Evolutionary conservation across 495 filamentous ascomycete species (phyloP).

Genomic region (Trichoderma orchidacearum): DNA sequence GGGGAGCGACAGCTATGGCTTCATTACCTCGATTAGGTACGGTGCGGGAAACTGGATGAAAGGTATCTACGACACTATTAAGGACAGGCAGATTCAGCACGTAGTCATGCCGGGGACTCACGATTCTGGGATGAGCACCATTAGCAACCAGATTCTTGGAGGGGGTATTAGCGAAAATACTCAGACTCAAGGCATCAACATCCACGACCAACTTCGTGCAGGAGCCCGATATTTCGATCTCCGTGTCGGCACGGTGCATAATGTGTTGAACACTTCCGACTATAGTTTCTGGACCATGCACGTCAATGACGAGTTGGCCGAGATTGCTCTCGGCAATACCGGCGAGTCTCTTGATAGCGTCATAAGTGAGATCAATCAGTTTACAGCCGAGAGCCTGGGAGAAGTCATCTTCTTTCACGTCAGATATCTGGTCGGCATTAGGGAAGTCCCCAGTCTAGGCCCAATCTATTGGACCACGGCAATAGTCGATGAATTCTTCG

Average conservation of each 20-base stretch:
- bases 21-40: slow-evolving; percentile 12
- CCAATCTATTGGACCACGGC: slow-evolving; percentile 7
- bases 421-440: slow-evolving; percentile 12
- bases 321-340: slow-evolving; percentile 10
- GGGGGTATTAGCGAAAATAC: slow-evolving; percentile 11
- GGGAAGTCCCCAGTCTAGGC: slow-evolving; percentile 8
- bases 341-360: slow-evolving; percentile 15
- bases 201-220: slow-evolving; percentile 14
- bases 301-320: slow-evolving; percentile 6
- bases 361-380: slow-evolving; percentile 17
- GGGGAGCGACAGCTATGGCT: slow-evolving; percentile 13
- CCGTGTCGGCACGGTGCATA: slow-evolving; percentile 10
- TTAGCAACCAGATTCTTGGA: slow-evolving; percentile 9
- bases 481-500: slow-evolving; percentile 9
- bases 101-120: slow-evolving; percentile 17
- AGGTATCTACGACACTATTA: slow-evolving; percentile 14
- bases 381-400: slow-evolving; percentile 15
- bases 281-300: slow-evolving; percentile 11
- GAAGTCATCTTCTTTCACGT: slow-evolving; percentile 19
- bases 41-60: slow-evolving; percentile 19
- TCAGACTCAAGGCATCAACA: slow-evolving; percentile 13
- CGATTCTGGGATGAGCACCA: slow-evolving; percentile 16
- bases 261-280: background rate
- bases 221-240: slow-evolving; percentile 19
- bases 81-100: slow-evolving; percentile 11